A percentile compares a stretch with the other conserved stretches of the same genome.
Conservation (phyloP, 208 protist species). For the Phytomonas sp. region DNA sequence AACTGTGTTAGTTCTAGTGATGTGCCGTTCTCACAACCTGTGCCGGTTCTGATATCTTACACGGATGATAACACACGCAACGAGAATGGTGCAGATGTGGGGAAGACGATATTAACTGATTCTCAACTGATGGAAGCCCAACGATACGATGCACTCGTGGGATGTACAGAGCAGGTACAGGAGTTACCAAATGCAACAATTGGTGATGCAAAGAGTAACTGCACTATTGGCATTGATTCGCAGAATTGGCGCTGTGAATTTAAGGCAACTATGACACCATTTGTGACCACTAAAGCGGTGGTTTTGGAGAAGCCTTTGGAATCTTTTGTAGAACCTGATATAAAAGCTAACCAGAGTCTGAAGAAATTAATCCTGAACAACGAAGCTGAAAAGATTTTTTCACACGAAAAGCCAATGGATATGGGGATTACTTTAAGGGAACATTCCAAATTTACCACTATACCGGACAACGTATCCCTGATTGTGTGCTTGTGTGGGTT, state of each 20-base stretch:
- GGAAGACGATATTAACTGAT: background rate
- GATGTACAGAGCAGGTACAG: background rate
- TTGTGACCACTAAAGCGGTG: background rate
- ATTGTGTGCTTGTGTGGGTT: slow-evolving; percentile 88
- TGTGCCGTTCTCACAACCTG: background rate
- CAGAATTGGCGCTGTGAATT: background rate
- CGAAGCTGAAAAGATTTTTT: background rate
- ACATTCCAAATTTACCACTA: slow-evolving; percentile 66
- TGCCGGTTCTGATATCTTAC: background rate
- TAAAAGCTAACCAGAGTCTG: background rate
- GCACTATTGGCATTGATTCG: background rate
- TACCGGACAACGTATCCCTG: slow-evolving; percentile 66
- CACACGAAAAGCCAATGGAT: background rate
- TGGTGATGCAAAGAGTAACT: background rate
- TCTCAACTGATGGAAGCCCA: background rate
- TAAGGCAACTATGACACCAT: background rate
- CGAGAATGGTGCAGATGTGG: background rate
- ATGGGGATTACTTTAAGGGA: background rate
- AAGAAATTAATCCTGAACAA: background rate
- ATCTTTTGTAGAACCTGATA: background rate
- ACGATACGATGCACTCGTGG: background rate
- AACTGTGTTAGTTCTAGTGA: background rate
- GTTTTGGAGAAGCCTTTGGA: background rate
- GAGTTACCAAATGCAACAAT: background rate
- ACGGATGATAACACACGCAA: background rate